Evolutionary conservation across 176 grass and related monocot genomes (phyloP).

Genomic region (Coix lacrymajobi): DNA sequence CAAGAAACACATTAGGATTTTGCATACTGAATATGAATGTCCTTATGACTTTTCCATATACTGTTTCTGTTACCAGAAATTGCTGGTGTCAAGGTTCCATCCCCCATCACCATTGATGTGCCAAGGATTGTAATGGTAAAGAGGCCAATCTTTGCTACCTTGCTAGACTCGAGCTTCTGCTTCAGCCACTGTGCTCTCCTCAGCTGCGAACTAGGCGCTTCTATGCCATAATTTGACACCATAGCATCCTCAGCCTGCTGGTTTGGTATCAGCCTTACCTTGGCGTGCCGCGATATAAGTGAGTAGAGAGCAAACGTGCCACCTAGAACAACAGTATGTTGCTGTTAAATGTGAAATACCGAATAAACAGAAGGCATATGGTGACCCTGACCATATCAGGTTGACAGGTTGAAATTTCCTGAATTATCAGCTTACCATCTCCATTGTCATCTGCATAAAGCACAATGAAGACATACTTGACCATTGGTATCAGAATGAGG

Average conservation of each 20-base stretch:
- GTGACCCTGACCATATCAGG: not conserved
- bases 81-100: slow-evolving; percentile 64
- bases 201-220: slow-evolving; percentile 26
- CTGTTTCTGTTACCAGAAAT: slow-evolving; percentile 49
- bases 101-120: slow-evolving; percentile 79
- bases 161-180: slow-evolving; percentile 48
- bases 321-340: slow-evolving; percentile 29
- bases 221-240: slow-evolving; percentile 61
- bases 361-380: not conserved
- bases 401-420: not conserved
- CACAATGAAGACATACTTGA: slow-evolving; percentile 75
- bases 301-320: slow-evolving; percentile 82
- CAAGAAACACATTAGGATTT: not conserved
- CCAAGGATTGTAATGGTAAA: slow-evolving; percentile 62
- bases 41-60: not conserved
- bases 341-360: not conserved
- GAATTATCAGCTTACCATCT: slow-evolving; percentile 40
- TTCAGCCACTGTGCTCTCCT: slow-evolving; percentile 54
- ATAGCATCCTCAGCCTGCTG: slow-evolving; percentile 63
- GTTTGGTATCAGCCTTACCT: slow-evolving; percentile 57
- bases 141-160: slow-evolving; percentile 41
- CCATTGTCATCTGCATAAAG: slow-evolving; percentile 74
- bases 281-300: slow-evolving; percentile 58
- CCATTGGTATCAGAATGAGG: slow-evolving; percentile 47
- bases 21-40: not conserved